phyloP scores from a whole-genome alignment of 305 asterid genomes.

The Andrographis paniculata region DNA sequence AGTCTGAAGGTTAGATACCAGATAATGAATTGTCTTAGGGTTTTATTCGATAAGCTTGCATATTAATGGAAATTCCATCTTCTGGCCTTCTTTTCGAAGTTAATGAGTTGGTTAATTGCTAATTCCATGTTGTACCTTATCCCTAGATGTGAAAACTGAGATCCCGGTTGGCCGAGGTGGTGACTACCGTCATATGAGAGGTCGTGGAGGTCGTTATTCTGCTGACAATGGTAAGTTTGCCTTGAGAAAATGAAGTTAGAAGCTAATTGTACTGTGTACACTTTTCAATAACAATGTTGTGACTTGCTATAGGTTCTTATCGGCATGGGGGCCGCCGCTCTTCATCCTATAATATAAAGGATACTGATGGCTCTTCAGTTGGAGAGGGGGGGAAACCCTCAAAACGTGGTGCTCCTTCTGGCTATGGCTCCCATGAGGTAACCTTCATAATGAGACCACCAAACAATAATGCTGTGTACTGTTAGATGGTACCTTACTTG shows the following conservation, averaged over 20 bases:
- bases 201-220: constrained; percentile 38
- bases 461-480: neutral
- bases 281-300: constrained; percentile 9
- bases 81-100: neutral
- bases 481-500: constrained; percentile 8
- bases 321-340: constrained; percentile 62
- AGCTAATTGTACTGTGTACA: neutral
- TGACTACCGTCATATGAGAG: constrained; percentile 43
- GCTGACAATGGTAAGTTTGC: constrained; percentile 40
- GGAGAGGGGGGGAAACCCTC: constrained; percentile 45
- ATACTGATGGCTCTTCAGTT: constrained; percentile 39
- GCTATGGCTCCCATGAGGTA: constrained; percentile 46
- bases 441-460: constrained; percentile 1
- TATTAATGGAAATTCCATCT: too few relatives aligned
- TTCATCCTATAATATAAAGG: constrained; percentile 35
- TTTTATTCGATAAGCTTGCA: too few relatives aligned
- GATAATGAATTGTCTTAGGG: neutral
- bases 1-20: constrained; percentile 46
- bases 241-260: neutral
- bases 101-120: neutral
- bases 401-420: constrained; percentile 38
- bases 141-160: constrained; percentile 39
- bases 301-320: constrained; percentile 39
- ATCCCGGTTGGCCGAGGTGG: constrained; percentile 32
- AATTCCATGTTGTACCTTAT: constrained; percentile 20